phyloP scores from a whole-genome alignment of 1,139 yeast species.

The Hyphopichia buzzinii region DNA sequence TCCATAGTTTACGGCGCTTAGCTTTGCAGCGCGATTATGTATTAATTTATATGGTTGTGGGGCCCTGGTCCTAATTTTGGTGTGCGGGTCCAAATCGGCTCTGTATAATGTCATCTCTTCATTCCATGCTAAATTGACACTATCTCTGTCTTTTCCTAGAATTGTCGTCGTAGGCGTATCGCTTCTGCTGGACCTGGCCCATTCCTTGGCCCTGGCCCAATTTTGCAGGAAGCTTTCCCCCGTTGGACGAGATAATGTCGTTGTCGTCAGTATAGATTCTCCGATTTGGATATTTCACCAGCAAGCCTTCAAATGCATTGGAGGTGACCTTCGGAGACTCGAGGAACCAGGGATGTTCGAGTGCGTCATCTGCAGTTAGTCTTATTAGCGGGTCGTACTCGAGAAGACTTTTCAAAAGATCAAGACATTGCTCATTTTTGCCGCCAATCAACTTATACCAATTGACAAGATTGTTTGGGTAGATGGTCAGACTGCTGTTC shows the following conservation, averaged over 20 bases:
- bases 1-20: no score
- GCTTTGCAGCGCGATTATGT: no score
- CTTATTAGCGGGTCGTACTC: conserved; percentile 85
- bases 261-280: conserved; percentile 77
- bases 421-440: conserved; percentile 63
- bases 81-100: no score
- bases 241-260: conserved; percentile 46
- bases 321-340: conserved; percentile 65
- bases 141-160: conserved; percentile 2
- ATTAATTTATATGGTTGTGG: no score
- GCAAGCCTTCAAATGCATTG: conserved; percentile 68
- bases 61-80: no score
- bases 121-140: not conserved
- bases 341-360: conserved; percentile 72
- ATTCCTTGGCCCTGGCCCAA: not conserved
- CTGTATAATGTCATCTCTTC: no score
- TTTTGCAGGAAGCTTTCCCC: not conserved
- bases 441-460: conserved; percentile 90
- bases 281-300: conserved; percentile 65
- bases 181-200: not conserved
- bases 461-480: conserved; percentile 65
- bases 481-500: conserved; percentile 33
- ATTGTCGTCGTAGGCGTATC: not conserved
- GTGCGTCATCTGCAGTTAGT: conserved; percentile 64
- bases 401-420: conserved; percentile 60